These are phyloP conservation scores for Coniochaeta prunicola DNA, from an alignment of 2,329 filamentous ascomycete species.

Conservation along the genomic window DNA sequence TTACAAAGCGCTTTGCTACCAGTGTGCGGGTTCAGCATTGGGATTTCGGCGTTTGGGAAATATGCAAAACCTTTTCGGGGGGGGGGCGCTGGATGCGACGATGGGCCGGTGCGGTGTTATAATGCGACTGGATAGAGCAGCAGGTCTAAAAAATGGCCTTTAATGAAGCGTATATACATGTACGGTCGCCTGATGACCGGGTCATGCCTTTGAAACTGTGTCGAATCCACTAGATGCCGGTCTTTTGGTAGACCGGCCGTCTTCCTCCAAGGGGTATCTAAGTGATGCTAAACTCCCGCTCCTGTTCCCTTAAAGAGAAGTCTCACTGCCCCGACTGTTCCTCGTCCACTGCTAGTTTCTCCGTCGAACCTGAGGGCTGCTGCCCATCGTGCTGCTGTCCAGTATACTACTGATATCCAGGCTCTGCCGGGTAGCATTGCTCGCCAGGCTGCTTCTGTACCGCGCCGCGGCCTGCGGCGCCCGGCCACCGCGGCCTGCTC, in stretches of 20 bases:
- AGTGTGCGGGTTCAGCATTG: background rate
- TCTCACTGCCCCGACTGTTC: background rate
- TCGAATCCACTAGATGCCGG: background rate
- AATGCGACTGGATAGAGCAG: background rate
- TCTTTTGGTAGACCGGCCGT: background rate
- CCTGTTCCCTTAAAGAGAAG: background rate
- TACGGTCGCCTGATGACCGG: background rate
- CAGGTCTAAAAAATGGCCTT: background rate
- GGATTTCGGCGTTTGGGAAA: background rate
- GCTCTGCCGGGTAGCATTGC: constrained; percentile 38
- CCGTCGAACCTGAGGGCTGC: constrained; percentile 43
- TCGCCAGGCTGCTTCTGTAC: constrained; percentile 25
- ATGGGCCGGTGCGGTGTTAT: background rate
- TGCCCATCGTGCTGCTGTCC: constrained; percentile 49
- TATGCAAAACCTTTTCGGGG: background rate
- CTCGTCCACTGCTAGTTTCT: constrained; percentile 9
- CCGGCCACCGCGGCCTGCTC: constrained; percentile 2
- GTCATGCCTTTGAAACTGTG: background rate
- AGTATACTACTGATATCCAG: constrained; percentile 51
- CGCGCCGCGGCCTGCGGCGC: background rate
- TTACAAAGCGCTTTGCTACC: background rate
- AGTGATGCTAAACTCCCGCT: background rate
- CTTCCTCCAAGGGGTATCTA: background rate
- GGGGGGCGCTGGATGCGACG: background rate
- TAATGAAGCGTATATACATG: background rate